Percentiles rank a stretch among this genome's conserved stretches.
Evolutionary conservation across 108 stramenopile species (phyloP).

Genomic region (Skeletonema marinoi): DNA sequence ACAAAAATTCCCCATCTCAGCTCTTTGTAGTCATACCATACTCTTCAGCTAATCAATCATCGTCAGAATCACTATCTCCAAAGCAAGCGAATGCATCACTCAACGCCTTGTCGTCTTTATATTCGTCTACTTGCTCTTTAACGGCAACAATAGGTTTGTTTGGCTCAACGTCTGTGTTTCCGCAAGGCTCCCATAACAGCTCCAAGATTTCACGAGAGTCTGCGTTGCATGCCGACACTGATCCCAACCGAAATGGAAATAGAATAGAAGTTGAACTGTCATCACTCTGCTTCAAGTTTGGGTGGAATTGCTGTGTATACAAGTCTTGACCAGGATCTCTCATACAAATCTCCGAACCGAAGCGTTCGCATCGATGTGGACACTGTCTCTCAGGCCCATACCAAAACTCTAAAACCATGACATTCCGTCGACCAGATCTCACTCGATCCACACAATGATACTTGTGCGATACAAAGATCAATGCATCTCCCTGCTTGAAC

Average conservation of each 20-base stretch:
- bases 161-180: not conserved
- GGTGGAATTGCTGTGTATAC: slow-evolving; percentile 14
- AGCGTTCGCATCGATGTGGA: slow-evolving; percentile 31
- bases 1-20: too few relatives aligned
- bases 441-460: slow-evolving; percentile 21
- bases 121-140: not conserved
- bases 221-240: slow-evolving; percentile 13
- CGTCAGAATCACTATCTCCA: slow-evolving; percentile 23
- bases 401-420: slow-evolving; percentile 42
- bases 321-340: slow-evolving; percentile 19
- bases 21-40: too few relatives aligned
- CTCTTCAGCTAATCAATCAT: not conserved
- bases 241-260: slow-evolving; percentile 29
- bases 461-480: slow-evolving; percentile 37
- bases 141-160: not conserved
- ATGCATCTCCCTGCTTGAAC: slow-evolving; percentile 30
- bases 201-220: slow-evolving; percentile 13
- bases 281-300: not conserved
- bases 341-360: slow-evolving; percentile 22
- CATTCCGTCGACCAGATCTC: slow-evolving; percentile 25
- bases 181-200: slow-evolving; percentile 32
- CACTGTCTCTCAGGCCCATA: slow-evolving; percentile 34
- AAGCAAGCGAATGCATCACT: slow-evolving; percentile 25
- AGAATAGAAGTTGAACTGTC: slow-evolving; percentile 1
- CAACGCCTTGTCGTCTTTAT: not conserved